These are phyloP conservation scores for Penicillium canescens DNA, from an alignment of 495 filamentous ascomycete species.

Conservation along the genomic window DNA sequence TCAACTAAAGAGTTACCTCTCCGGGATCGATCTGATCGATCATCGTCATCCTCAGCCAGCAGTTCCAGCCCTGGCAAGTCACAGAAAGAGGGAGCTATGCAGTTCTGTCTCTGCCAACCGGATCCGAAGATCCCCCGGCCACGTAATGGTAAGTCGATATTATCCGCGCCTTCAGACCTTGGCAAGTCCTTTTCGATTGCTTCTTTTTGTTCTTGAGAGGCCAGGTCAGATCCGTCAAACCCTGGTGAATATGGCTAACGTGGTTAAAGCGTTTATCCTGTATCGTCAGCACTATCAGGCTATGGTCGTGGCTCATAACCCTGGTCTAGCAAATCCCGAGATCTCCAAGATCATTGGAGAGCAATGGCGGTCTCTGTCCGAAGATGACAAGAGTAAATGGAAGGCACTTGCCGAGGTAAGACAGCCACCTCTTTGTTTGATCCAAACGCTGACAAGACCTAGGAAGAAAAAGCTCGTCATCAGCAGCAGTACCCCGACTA, in stretches of 20 bases:
- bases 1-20: slow-evolving; percentile 12
- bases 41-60: slow-evolving; percentile 32
- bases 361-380: slow-evolving; percentile 77
- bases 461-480: slow-evolving; percentile 92
- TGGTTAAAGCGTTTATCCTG: slow-evolving; percentile 83
- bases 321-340: slow-evolving; percentile 91
- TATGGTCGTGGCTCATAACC: slow-evolving; percentile 74
- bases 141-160: slow-evolving; percentile 78
- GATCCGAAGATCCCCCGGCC: slow-evolving; percentile 92
- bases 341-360: slow-evolving; percentile 98
- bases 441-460: not conserved
- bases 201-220: slow-evolving; percentile 3
- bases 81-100: slow-evolving; percentile 40
- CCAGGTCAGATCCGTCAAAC: not conserved
- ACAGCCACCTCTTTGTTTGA: not conserved
- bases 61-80: slow-evolving; percentile 39
- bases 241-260: slow-evolving; percentile 14
- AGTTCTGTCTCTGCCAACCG: slow-evolving; percentile 89
- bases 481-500: slow-evolving; percentile 91
- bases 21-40: slow-evolving; percentile 14
- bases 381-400: slow-evolving; percentile 83
- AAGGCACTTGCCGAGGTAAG: slow-evolving; percentile 81
- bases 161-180: slow-evolving; percentile 18
- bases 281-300: slow-evolving; percentile 94
- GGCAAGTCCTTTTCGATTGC: slow-evolving; percentile 28